Evolutionary conservation across 345 rosid species (phyloP), one percentile per base, ranked within the genome.

Genomic region (Eucalyptus curtisii): DNA sequence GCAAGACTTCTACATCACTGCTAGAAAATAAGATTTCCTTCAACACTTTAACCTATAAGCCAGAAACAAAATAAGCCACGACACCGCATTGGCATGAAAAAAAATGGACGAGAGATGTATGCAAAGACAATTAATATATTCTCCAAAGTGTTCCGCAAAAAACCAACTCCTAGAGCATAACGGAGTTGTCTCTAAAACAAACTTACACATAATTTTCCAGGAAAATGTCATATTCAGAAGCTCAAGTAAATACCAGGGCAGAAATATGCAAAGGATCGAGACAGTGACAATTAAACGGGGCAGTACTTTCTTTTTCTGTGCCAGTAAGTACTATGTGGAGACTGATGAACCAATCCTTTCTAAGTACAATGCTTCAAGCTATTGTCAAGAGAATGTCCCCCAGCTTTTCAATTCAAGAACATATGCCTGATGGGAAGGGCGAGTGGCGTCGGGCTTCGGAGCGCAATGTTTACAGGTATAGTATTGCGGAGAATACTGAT

Each of bases 21-120:
- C 92, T 95, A 92, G 95, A 93, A 95, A 94, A 97, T 90, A 97
- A 93, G 87, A 95, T 90, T 91, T 94, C 95, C 97, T 95, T 96
- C 92, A 94, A 89, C 95, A 93, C 93, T 91, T 94, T 95, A 90
- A 96, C 99, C 99, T 97, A 94, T 49, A 95, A 93, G 89, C 87
- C 95, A 94, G 93, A 91, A 86, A 79, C 91, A 90, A 92, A 92
- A 93, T 93, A 93, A 95, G 95, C 80, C 90, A 89, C 86, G 49
- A 88, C n/a, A 59, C 49, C 3, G 5, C 71, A 53, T 59, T 25
- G 24, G 68, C 24, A 49, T 49, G 86, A 82, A 47, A n/a, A n/a
- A 52, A 13, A 33, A 19, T 45, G 80, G 33, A 61, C 17, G 47
- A 40, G 57, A 49, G 52, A 66, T 33, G 47, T 86, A 37, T 30